Evolutionary conservation across 179 eudicot species (phyloP).

Genomic region (Heliamphora pulchella): DNA sequence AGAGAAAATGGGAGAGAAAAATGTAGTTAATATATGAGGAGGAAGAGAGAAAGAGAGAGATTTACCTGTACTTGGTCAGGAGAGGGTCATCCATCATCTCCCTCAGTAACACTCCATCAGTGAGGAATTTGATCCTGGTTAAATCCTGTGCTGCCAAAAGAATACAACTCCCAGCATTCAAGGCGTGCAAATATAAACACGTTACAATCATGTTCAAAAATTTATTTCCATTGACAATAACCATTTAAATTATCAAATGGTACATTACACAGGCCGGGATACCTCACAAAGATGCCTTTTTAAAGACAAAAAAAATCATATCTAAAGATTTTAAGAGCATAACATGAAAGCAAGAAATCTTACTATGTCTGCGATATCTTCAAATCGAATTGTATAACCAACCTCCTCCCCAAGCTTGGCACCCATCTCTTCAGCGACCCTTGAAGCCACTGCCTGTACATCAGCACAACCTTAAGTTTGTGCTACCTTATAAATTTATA

Average conservation of each 20-base stretch:
- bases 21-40: too few species aligned
- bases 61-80: slow-evolving; percentile 77
- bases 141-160: slow-evolving; percentile 61
- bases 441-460: slow-evolving; percentile 75
- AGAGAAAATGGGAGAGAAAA: background rate
- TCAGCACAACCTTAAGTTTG: slow-evolving; percentile 12
- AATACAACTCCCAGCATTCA: slow-evolving; percentile 21
- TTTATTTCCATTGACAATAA: background rate
- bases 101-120: slow-evolving; percentile 92
- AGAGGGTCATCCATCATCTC: slow-evolving; percentile 99
- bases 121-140: slow-evolving; percentile 84
- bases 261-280: background rate
- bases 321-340: slow-evolving; percentile 1
- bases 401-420: slow-evolving; percentile 95
- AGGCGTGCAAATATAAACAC: slow-evolving; percentile 19
- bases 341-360: slow-evolving; percentile 22
- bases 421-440: slow-evolving; percentile 96
- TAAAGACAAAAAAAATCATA: background rate
- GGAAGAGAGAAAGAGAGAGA: background rate
- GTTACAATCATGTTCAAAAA: background rate
- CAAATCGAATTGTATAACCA: slow-evolving; percentile 95
- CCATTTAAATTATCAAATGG: background rate
- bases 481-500: background rate
- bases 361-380: slow-evolving; percentile 72
- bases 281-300: background rate